These are phyloP conservation scores for Pseudogymnoascus sp. DNA, from an alignment of 2,329 filamentous ascomycete species.

Conservation along the genomic window DNA sequence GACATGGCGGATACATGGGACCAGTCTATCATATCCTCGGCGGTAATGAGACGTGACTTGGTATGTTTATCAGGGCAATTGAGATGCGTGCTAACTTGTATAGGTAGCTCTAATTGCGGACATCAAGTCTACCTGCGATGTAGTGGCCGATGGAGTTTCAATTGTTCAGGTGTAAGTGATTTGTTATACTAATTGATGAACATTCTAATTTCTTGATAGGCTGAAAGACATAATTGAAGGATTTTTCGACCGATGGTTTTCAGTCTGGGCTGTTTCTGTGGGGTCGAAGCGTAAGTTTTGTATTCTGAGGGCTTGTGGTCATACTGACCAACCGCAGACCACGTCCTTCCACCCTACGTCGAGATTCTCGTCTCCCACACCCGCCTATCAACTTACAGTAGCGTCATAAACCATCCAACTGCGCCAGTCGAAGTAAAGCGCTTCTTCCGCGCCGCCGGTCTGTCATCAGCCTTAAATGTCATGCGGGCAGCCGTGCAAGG, in stretches of 20 bases:
- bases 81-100: not conserved
- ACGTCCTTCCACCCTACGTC: conserved; percentile 60
- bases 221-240: conserved; percentile 53
- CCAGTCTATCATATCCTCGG: conserved; percentile 63
- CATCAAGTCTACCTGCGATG: conserved; percentile 52
- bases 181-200: not conserved
- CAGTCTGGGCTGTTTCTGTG: conserved; percentile 51
- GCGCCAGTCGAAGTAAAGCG: conserved; percentile 62
- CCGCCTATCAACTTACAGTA: conserved; percentile 63
- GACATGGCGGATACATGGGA: conserved; percentile 57
- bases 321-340: conserved; percentile 29
- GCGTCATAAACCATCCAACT: conserved; percentile 66
- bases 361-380: conserved; percentile 68
- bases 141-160: conserved; percentile 43
- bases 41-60: conserved; percentile 58
- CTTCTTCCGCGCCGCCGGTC: conserved; percentile 62
- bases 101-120: conserved; percentile 48
- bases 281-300: conserved; percentile 38
- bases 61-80: conserved; percentile 31
- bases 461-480: conserved; percentile 66
- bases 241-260: conserved; percentile 58
- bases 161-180: conserved; percentile 42
- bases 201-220: conserved; percentile 21
- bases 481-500: conserved; percentile 66
- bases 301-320: not conserved